Evolutionary conservation across 305 asterid genomes (phyloP), one percentile per base, ranked within the genome.

Genomic region (Euphrasia arctica): DNA sequence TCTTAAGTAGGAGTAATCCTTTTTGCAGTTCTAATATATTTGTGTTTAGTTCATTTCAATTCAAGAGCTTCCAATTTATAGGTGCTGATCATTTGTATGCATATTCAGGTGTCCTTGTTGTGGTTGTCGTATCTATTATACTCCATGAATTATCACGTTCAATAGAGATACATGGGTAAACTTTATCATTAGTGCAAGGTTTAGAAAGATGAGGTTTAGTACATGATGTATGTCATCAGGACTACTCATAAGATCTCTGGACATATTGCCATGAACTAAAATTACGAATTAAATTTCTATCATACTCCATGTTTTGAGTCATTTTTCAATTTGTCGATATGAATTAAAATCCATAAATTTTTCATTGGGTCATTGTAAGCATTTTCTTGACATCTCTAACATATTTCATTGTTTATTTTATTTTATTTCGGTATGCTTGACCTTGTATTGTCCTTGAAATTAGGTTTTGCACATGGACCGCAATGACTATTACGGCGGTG

Each of bases 391-490:
- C 45, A 39, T 39, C 3, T 0, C 45, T 39, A 11, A 3, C 9
- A 9, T 39, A 39, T 39, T 39, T 39, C 11, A 9, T 39, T 39
- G 36, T 32, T 5, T 39, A 3, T 27, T 11, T 11, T 32, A 1
- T 12, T 34, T 48, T 12, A 31, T 58, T 58, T 5, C 3, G 67
- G 28, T n/a, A 36, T 56, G 64, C 25, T 5, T 60, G 56, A 69
- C 58, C 4, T 13, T 36, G 11, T 63, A 10, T 1, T 31, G 42
- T 70, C 42, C 25, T 50, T 59, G 68, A 63, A 49, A 74, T 48
- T 74, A 88, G 96, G 96, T 88, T 51, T 81, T 88, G 41, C 96
- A 88, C 66, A 85, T 88, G 96, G 96, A 88, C 71, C 79, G 91
- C 69, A 88, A 88, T 75, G 96, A 88, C 79, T 83, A 88, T 59